phyloP scores from a whole-genome alignment of 1,284 basidiomycete species.

The Wallemia hederae region DNA sequence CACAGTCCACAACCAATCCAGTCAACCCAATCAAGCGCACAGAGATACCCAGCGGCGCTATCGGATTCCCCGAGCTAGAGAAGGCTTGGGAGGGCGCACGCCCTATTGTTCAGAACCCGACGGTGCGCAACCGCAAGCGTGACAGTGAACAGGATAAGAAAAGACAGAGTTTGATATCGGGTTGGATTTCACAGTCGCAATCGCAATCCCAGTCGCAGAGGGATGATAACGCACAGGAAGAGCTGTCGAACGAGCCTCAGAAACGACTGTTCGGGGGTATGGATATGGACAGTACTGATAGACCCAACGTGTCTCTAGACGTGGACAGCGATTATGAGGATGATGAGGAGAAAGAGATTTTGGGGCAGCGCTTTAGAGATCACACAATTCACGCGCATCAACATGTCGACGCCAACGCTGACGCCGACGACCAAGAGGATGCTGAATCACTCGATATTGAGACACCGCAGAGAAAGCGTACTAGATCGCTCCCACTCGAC shows the following conservation, averaged over 20 bases:
- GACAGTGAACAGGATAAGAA: background rate
- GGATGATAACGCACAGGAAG: background rate
- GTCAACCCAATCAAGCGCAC: background rate
- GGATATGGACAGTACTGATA: background rate
- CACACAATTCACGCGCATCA: no score
- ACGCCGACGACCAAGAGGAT: no score
- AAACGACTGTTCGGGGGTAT: background rate
- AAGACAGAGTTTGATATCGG: background rate
- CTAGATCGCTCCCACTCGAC: background rate
- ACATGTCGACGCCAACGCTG: no score
- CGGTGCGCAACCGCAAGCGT: background rate
- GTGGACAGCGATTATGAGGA: background rate
- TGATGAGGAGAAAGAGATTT: no score
- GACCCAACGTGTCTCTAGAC: background rate
- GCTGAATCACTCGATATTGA: background rate
- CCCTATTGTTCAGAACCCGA: background rate
- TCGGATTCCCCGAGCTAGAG: background rate
- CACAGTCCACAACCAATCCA: background rate
- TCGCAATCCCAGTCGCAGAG: no score
- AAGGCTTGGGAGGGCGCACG: background rate
- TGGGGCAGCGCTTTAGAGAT: no score
- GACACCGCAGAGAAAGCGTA: background rate
- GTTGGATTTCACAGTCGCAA: background rate
- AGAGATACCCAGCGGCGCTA: background rate
- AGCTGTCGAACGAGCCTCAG: background rate